Evolutionary conservation across 306 rosid species (phyloP).

Genomic region (Medicago truncatula): DNA sequence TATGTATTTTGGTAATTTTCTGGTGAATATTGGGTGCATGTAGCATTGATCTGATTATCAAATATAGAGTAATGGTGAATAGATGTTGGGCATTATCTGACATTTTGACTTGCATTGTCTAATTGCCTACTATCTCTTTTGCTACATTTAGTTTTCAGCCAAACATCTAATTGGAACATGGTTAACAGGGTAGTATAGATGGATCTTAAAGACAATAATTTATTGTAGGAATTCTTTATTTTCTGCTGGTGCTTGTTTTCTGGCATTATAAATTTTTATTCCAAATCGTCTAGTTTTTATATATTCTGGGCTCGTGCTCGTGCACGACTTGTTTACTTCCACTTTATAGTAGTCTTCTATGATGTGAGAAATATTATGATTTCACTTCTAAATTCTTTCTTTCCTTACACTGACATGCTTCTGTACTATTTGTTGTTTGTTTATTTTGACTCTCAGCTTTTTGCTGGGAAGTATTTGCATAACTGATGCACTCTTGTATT

Average conservation of each 20-base stretch:
- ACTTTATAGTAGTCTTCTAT: conserved; percentile 28
- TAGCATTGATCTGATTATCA: conserved; percentile 16
- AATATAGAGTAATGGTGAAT: background rate
- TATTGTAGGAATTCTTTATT: conserved; percentile 20
- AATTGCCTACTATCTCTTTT: background rate
- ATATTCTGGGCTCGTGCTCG: conserved; percentile 10
- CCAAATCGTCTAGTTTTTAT: conserved; percentile 57
- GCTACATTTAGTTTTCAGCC: conserved; percentile 15
- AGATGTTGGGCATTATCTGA: background rate
- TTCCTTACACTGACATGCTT: conserved; percentile 44
- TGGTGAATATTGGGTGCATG: background rate
- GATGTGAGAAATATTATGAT: conserved; percentile 42
- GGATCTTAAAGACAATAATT: conserved; percentile 17
- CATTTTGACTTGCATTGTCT: conserved; percentile 16
- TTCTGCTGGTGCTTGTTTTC: conserved; percentile 41
- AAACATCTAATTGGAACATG: conserved; percentile 3
- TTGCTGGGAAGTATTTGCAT: conserved; percentile 27
- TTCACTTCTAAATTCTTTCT: conserved; percentile 20
- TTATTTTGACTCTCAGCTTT: conserved; percentile 1
- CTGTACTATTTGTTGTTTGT: conserved; percentile 40
- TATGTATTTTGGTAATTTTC: conserved; percentile 11
- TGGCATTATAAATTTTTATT: conserved; percentile 16
- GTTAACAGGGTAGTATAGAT: conserved; percentile 8
- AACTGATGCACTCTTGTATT: conserved; percentile 43
- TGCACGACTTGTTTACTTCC: background rate